These are phyloP conservation scores for Ascochyta lentis DNA, from an alignment of 2,329 filamentous ascomycete species.

Conservation along the genomic window DNA sequence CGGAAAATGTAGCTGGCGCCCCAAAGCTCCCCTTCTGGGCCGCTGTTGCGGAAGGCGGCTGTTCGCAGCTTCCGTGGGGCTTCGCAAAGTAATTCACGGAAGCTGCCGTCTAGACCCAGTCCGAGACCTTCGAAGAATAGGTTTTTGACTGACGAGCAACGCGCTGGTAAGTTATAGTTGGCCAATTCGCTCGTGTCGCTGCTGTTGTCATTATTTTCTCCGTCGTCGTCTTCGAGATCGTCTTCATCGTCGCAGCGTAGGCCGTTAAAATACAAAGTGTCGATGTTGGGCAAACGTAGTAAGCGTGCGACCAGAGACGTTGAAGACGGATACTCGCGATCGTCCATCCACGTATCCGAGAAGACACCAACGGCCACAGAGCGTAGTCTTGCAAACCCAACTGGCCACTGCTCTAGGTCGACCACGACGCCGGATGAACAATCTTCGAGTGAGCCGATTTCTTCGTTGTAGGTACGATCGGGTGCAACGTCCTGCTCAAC, in stretches of 20 bases:
- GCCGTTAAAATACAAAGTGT: constrained; percentile 2
- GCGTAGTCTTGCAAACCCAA: neutral
- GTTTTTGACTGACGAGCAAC: neutral
- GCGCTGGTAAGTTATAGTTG: neutral
- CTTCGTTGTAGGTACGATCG: too few species aligned
- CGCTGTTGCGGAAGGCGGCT: neutral
- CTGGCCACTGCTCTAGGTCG: neutral
- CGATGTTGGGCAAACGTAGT: neutral
- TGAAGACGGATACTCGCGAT: neutral
- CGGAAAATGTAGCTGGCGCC: neutral
- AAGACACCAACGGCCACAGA: neutral
- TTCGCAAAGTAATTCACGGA: neutral
- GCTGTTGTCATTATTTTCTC: neutral
- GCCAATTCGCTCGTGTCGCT: neutral
- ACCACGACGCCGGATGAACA: too few species aligned
- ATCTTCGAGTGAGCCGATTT: too few species aligned
- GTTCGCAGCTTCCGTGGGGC: neutral
- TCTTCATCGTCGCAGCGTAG: neutral
- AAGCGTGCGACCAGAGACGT: neutral
- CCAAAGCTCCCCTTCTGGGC: too few species aligned
- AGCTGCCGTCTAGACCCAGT: neutral
- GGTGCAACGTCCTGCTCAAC: neutral
- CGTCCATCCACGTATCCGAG: constrained; percentile 6
- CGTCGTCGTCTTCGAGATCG: neutral
- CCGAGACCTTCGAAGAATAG: constrained; percentile 1